These are phyloP conservation scores for Thraustotheca clavata DNA, from an alignment of 352 stramenopile species.

Conservation along the genomic window DNA sequence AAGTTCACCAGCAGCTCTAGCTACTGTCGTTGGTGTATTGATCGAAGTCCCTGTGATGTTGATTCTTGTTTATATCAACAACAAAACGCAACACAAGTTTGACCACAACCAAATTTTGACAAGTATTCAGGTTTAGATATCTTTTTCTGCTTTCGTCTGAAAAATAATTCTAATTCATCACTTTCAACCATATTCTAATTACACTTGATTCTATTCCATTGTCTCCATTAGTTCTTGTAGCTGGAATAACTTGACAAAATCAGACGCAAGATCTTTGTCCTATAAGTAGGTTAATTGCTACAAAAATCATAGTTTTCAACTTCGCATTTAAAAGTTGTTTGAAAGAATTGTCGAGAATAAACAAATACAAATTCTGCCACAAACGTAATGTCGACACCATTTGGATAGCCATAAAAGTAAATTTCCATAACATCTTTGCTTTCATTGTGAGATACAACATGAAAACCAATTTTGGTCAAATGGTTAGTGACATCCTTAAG, in stretches of 20 bases:
- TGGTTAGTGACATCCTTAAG: conserved; percentile 38
- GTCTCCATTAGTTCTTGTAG: conserved; percentile 21
- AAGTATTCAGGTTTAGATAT: too few relatives aligned
- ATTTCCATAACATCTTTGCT: conserved; percentile 52
- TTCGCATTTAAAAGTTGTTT: conserved; percentile 76
- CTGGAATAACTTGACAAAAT: conserved; percentile 21
- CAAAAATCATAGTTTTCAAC: conserved; percentile 23
- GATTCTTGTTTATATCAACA: conserved; percentile 31
- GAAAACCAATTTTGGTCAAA: conserved; percentile 38
- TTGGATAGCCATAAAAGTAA: conserved; percentile 54
- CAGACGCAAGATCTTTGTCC: not conserved
- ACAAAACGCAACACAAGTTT: conserved; percentile 19
- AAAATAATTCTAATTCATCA: too few relatives aligned
- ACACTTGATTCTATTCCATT: not conserved
- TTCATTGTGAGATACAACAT: conserved; percentile 42
- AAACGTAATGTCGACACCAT: conserved; percentile 40
- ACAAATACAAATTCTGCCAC: conserved; percentile 73
- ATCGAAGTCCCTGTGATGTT: conserved; percentile 73
- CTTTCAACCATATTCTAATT: too few relatives aligned
- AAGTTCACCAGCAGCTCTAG: conserved; percentile 54
- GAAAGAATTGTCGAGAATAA: conserved; percentile 62
- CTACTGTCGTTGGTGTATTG: conserved; percentile 55
- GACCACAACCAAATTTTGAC: too few relatives aligned
- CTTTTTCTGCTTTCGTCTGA: too few relatives aligned
- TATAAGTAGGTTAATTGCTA: not conserved